Evolutionary conservation across 768 basidiomycete species (phyloP).

Genomic region (Tylopilus rubrobrunneus): DNA sequence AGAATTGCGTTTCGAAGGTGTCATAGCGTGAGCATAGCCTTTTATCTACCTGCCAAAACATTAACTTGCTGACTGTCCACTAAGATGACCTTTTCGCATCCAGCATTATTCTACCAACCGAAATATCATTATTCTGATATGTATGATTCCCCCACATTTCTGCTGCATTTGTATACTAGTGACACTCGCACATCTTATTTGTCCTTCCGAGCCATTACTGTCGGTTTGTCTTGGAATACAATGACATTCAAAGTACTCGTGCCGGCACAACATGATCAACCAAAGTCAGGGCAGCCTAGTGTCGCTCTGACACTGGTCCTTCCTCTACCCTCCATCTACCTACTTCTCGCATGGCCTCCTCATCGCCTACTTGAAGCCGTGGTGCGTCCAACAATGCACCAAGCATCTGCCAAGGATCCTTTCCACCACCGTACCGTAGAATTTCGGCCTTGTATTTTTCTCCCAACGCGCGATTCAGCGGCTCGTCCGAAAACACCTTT

Average conservation of each 20-base stretch:
- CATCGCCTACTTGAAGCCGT: constrained; percentile 66
- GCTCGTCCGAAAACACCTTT: constrained; percentile 64
- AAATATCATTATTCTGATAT: constrained; percentile 19
- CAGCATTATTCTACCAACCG: not conserved
- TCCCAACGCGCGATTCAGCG: constrained; percentile 68
- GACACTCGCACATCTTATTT: not conserved
- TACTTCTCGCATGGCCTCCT: constrained; percentile 83
- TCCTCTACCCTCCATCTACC: constrained; percentile 86
- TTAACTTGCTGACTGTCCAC: not conserved
- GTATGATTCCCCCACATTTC: constrained; percentile 3
- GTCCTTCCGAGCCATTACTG: no score
- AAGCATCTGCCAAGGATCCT: constrained; percentile 94
- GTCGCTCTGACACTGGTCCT: constrained; percentile 58
- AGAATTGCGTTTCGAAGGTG: constrained; percentile 27
- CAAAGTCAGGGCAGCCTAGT: constrained; percentile 34
- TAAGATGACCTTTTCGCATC: constrained; percentile 12
- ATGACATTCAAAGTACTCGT: not conserved
- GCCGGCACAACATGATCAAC: no score
- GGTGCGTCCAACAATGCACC: constrained; percentile 62
- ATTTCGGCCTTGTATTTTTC: constrained; percentile 79
- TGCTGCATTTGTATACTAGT: not conserved
- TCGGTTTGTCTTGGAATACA: constrained; percentile 1
- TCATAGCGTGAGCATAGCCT: constrained; percentile 6
- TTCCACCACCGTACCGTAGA: constrained; percentile 79
- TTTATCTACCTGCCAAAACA: no score